Evolutionary conservation across 768 basidiomycete genomes (phyloP), one percentile per base, ranked within the genome.

Genomic region (Filobasidium wieringae): DNA sequence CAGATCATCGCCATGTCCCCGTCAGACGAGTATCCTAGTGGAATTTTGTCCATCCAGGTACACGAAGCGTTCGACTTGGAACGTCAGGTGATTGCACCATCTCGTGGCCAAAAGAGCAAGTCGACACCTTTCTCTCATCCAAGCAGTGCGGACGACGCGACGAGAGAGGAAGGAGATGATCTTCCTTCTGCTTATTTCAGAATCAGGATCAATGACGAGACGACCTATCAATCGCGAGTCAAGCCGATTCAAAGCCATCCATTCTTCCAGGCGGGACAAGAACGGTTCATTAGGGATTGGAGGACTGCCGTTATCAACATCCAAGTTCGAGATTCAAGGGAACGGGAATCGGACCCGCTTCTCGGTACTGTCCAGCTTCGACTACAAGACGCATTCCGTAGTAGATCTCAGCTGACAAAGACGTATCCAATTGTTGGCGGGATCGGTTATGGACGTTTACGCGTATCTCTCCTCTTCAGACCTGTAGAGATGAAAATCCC

Each of bases 1-100:
- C 22, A 37, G 33, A 34, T 52, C 27, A 58, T 22, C 29, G 50
- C 26, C 27, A 51, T 30, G 14, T 39, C 43, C 17, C 57, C 57
- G 2, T 47, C 49, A 15, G 49, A 50, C 4, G 51, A 58, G 6
- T 53, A 30, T 26, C 57, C 57, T 29, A 41, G 49, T 30, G 57
- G 57, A 12, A 58, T 58, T n/a, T 24, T 58, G 24, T 58, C 57
- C 17, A 51, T 58, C 19, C 57, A 58, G 31, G 50, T 58, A 11
- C 57, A 58, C 51, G 57, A 58, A 40, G 57, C 47, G n/a, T 53
- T 39, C 24, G 57, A 58, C 24, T 29, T 58, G 8, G 36, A 41
- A 24, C 57, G 57, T 30, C 47, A 58, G 29, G 9, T 32, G 26
- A 58, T 58, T 4, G 29, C 39, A 2, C 51, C 57, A 6, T 26